Percentiles rank a stretch among this genome's conserved stretches.
phyloP scores from a whole-genome alignment of 1,284 basidiomycete species.

The Pseudozyma tsukubaensis region DNA sequence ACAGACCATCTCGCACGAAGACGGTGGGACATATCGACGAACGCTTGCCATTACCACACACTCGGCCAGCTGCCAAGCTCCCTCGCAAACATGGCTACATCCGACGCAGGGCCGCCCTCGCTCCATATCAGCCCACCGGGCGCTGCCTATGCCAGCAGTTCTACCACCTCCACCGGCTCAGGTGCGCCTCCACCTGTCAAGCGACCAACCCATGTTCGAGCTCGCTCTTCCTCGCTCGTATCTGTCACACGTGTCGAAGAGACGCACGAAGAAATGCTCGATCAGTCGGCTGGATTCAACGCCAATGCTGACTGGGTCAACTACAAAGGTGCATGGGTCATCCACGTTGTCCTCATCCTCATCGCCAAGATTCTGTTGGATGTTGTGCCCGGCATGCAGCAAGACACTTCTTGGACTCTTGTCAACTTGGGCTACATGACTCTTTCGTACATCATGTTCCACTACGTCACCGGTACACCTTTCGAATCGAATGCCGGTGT shows the following conservation, averaged over 20 bases:
- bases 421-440: constrained; percentile 92
- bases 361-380: constrained; percentile 92
- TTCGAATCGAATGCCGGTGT: constrained; percentile 89
- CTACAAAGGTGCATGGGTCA: constrained; percentile 95
- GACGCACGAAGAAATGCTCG: constrained; percentile 70
- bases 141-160: constrained; percentile 15
- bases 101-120: constrained; percentile 23
- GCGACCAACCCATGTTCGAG: constrained; percentile 30
- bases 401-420: constrained; percentile 94
- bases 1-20: too few species aligned
- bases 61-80: not conserved
- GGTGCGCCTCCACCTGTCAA: constrained; percentile 38
- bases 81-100: constrained; percentile 1
- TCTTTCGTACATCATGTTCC: constrained; percentile 98
- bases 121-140: constrained; percentile 45
- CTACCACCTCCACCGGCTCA: constrained; percentile 13
- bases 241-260: constrained; percentile 70
- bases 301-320: constrained; percentile 99
- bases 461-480: constrained; percentile 95
- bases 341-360: constrained; percentile 92
- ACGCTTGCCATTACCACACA: not conserved
- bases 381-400: constrained; percentile 91
- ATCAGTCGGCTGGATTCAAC: constrained; percentile 73
- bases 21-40: not conserved
- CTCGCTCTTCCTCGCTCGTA: constrained; percentile 64